phyloP scores from a whole-genome alignment of 495 filamentous ascomycete genomes.

The Hypoxylon subgilvum region DNA sequence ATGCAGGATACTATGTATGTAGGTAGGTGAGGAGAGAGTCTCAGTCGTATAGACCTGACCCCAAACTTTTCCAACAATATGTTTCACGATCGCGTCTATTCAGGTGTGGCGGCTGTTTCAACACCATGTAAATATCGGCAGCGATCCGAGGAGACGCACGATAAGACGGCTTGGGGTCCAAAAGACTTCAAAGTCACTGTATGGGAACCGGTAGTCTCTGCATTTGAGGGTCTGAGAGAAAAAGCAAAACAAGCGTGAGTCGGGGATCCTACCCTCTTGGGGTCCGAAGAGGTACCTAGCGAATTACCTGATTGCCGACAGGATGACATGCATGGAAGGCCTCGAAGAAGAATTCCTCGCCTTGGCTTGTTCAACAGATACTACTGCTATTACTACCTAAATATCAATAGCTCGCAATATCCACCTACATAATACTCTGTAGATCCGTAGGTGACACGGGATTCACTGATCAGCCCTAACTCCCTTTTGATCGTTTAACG shows the following conservation, averaged over 20 bases:
- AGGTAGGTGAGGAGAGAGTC: no score
- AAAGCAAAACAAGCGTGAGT: neutral
- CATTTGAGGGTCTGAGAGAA: conserved; percentile 5
- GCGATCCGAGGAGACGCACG: conserved; percentile 21
- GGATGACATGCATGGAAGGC: conserved; percentile 37
- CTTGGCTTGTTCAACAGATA: neutral
- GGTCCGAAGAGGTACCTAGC: conserved; percentile 16
- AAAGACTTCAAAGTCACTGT: no score
- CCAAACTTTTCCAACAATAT: conserved; percentile 25
- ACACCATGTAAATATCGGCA: conserved; percentile 17
- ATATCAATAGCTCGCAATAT: no score
- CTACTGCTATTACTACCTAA: no score
- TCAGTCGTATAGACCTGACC: no score
- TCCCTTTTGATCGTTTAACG: conserved; percentile 14
- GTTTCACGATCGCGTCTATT: conserved; percentile 36
- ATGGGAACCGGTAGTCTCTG: conserved; percentile 30
- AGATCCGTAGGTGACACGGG: neutral
- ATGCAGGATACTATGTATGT: conserved; percentile 22
- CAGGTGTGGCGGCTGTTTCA: conserved; percentile 32
- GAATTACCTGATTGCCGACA: conserved; percentile 15
- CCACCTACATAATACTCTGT: no score
- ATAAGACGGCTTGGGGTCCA: conserved; percentile 28
- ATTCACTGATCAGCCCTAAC: neutral
- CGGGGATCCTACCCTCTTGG: conserved; percentile 13
- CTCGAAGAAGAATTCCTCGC: conserved; percentile 15